These are phyloP conservation scores for Lactarius sanguifluus DNA, from an alignment of 768 basidiomycete genomes.

Conservation along the genomic window DNA sequence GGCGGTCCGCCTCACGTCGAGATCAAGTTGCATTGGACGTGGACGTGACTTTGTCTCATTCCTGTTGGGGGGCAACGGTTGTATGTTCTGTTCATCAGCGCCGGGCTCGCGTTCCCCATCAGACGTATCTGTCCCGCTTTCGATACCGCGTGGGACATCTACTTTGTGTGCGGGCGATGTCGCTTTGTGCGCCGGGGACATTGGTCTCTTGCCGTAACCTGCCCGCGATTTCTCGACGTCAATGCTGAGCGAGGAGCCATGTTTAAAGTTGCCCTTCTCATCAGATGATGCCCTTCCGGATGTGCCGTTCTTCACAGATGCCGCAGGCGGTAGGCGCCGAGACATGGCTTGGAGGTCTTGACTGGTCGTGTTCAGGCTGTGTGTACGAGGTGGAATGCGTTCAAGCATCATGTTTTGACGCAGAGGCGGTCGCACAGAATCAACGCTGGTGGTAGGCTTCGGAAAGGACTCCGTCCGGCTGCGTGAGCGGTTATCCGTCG, in stretches of 20 bases:
- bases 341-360: constrained; percentile 5
- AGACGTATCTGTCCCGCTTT: constrained; percentile 67
- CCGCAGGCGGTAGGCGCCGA: not conserved
- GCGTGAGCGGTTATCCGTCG: constrained; percentile 3
- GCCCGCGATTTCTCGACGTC: constrained; percentile 34
- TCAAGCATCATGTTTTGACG: constrained; percentile 25
- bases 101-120: constrained; percentile 54
- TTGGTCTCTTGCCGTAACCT: constrained; percentile 25
- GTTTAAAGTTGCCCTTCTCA: constrained; percentile 31
- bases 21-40: constrained; percentile 38
- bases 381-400: constrained; percentile 28
- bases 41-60: constrained; percentile 11
- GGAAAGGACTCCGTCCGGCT: constrained; percentile 16
- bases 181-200: constrained; percentile 40
- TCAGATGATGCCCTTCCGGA: constrained; percentile 33
- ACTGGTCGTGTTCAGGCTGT: constrained; percentile 19
- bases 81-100: constrained; percentile 27
- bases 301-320: constrained; percentile 21
- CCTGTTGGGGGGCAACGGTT: constrained; percentile 15
- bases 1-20: constrained; percentile 29
- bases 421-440: constrained; percentile 34
- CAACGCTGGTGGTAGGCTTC: constrained; percentile 22
- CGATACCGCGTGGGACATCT: constrained; percentile 71
- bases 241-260: constrained; percentile 33
- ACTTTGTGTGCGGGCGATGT: constrained; percentile 61